phyloP scores from a whole-genome alignment of 306 rosid genomes.

The Sphenostylis stenocarpa region DNA sequence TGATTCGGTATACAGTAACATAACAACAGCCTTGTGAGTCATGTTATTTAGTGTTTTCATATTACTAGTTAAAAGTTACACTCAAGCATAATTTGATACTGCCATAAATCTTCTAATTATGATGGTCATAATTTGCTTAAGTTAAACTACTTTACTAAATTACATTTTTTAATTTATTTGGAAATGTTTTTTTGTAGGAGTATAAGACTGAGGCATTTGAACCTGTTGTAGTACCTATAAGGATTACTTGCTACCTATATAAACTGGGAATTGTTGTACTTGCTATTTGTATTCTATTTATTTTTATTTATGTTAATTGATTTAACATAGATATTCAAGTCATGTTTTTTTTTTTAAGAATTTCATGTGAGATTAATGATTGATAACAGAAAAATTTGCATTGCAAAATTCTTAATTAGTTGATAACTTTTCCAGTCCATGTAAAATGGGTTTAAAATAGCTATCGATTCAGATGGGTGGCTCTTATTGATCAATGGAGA shows the following conservation, averaged over 20 bases:
- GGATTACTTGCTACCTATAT: background rate
- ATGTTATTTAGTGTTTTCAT: background rate
- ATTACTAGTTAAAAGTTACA: background rate
- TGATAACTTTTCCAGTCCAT: background rate
- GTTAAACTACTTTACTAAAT: background rate
- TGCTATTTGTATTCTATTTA: background rate
- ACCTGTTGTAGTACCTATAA: background rate
- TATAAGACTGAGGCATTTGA: background rate
- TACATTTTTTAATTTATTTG: background rate
- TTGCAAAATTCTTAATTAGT: background rate
- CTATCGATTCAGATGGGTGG: background rate
- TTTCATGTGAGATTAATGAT: background rate
- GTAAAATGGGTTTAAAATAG: background rate
- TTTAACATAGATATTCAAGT: background rate
- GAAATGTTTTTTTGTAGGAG: background rate
- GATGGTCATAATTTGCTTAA: background rate
- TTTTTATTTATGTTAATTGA: background rate
- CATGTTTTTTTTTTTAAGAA: background rate
- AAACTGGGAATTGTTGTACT: background rate
- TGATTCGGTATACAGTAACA: background rate
- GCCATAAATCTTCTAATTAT: background rate
- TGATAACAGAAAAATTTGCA: background rate
- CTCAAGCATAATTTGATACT: conserved; percentile 4
- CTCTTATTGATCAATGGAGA: background rate
- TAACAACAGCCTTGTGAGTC: background rate